phyloP scores from a whole-genome alignment of 192 early-diverging fungal genomes.

The Coemansia sp. region DNA sequence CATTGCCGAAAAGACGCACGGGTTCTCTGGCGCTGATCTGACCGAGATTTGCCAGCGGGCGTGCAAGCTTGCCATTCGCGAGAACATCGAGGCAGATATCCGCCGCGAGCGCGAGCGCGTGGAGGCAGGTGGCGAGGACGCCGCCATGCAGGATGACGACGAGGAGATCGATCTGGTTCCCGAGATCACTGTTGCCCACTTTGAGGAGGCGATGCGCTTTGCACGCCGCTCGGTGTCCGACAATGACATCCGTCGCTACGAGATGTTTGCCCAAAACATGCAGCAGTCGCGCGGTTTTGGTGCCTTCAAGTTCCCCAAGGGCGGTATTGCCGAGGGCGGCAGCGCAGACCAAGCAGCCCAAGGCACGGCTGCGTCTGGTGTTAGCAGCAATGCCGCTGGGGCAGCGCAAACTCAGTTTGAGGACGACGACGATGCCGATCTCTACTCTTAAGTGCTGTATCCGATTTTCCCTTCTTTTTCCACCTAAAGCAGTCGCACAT shows the following conservation, averaged over 20 bases:
- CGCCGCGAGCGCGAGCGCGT: conserved; percentile 68
- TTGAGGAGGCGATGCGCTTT: conserved; percentile 98
- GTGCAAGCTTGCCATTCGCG: conserved; percentile 94
- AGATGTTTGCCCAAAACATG: conserved; percentile 99
- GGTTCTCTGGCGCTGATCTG: conserved; percentile 97
- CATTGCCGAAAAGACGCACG: conserved; percentile 87
- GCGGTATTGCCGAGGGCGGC: conserved; percentile 43
- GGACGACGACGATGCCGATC: conserved; percentile 49
- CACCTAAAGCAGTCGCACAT: too few relatives aligned
- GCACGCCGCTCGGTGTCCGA: conserved; percentile 94
- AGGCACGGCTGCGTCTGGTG: conserved; percentile 7
- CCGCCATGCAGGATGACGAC: conserved; percentile 68
- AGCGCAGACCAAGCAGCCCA: conserved; percentile 11
- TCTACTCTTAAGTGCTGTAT: conserved; percentile 40
- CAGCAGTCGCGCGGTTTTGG: conserved; percentile 95
- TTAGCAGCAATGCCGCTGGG: conserved; percentile 1
- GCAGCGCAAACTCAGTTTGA: conserved; percentile 43
- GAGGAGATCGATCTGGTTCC: conserved; percentile 83
- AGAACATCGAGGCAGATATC: conserved; percentile 90
- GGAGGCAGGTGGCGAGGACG: conserved; percentile 75
- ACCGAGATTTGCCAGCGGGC: conserved; percentile 99
- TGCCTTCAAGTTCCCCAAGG: conserved; percentile 93
- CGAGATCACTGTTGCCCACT: conserved; percentile 91
- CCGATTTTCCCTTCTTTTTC: conserved; percentile 2
- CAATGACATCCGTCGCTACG: conserved; percentile 97